These are phyloP conservation scores for Picea glauca DNA, from an alignment of 75 land plant genomes.

Conservation along the genomic window DNA sequence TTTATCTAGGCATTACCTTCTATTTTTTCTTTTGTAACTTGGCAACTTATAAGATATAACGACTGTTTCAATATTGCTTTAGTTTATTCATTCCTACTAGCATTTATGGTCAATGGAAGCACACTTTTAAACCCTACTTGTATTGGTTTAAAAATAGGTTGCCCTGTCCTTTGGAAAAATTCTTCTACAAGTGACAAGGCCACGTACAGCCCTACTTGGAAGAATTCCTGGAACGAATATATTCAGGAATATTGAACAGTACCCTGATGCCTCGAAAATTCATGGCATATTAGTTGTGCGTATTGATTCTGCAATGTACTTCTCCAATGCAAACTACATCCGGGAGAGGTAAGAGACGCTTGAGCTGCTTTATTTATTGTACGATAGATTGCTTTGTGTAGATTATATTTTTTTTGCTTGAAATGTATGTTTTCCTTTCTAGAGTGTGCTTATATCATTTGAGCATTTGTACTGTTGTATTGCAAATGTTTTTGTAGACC, in stretches of 20 bases:
- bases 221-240: constrained; percentile 74
- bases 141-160: constrained; percentile 34
- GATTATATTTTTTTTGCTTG: too few relatives aligned
- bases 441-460: not conserved
- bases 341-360: constrained; percentile 63
- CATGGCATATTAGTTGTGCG: constrained; percentile 73
- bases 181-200: constrained; percentile 78
- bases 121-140: not conserved
- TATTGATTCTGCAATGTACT: constrained; percentile 92
- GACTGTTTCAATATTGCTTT: not conserved
- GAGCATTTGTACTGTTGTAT: not conserved
- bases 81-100: not conserved
- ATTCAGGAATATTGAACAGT: constrained; percentile 76
- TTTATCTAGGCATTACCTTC: not conserved
- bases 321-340: constrained; percentile 89
- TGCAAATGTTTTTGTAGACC: not conserved
- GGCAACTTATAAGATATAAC: not conserved
- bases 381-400: too few relatives aligned
- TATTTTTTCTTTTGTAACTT: not conserved
- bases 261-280: constrained; percentile 67
- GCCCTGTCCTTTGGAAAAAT: constrained; percentile 69
- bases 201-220: constrained; percentile 75
- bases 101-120: not conserved
- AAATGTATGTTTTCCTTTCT: not conserved
- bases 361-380: not conserved